Base-by-base conservation (phyloP, 106 monocot species). In the Narthecium ossifragum region DNA sequence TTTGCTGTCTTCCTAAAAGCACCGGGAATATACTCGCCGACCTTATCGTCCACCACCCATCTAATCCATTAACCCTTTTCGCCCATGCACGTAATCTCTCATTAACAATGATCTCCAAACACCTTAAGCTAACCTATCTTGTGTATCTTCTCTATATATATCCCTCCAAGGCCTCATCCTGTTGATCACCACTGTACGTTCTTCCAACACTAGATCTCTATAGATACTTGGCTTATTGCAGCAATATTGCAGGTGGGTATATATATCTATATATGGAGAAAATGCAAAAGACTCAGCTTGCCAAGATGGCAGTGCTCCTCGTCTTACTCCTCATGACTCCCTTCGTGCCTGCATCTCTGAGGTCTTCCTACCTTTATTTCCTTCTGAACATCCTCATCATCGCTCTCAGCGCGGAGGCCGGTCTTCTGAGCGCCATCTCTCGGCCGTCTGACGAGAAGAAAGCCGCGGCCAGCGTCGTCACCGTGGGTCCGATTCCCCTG, bases 331-430 rank as follows among this genome's bases (percentile, higher is more conserved):
- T 70, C 54, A 11, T 81, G 31, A 79, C 65, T 23, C 84, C 84
- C 21, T 78, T 78, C 60, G 60, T 88, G 2, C 57, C 83, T 23
- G 22, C 72, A 11, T 76, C 81, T 22, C 29, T 84, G 52, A 72
- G 81, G 64, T 38, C 75, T 2, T 64, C 80, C 28, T 88, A 84
- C 76, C 75, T 84, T 46, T 92, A 88, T 64, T 72, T 92, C 70
- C 62, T 92, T 29, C 71, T 88, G 65, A 92, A 92, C 81, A 66
- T 78, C 70, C 72, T 92, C 72, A 78, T 88, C 32, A 24, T 88
- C 12, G 80, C 57, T 6, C 55, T 92, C 7, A 78, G 78, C 22
- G 27, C 70, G 31, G 92, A 92, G 24, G 74, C 88, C 7, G 92
- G 81, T 1, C 46, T 92, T 51, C 59, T 86, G 41, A 21, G 40